phyloP scores from a whole-genome alignment of 495 filamentous ascomycete species.

The Astrothelium macrocarpum region DNA sequence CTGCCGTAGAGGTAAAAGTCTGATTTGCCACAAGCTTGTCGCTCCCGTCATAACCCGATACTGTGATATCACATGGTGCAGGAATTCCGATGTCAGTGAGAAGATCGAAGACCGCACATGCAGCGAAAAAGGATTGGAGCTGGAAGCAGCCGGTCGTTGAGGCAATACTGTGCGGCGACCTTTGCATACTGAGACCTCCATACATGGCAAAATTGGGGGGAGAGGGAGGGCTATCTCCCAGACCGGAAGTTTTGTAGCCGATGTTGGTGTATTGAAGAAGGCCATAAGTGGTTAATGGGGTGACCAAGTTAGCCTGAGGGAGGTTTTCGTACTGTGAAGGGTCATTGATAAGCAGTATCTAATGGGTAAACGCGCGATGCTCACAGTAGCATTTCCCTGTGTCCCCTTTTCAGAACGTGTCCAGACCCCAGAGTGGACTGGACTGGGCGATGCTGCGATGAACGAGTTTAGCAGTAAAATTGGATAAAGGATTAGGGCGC shows the following conservation, averaged over 20 bases:
- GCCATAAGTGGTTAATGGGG: neutral
- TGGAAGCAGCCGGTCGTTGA: neutral
- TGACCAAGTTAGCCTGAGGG: neutral
- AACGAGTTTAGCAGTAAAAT: neutral
- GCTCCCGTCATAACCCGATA: neutral
- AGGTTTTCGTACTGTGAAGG: neutral
- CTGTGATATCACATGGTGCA: neutral
- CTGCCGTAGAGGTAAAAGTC: neutral
- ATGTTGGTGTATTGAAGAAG: neutral
- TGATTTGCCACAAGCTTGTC: neutral
- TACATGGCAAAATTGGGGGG: neutral
- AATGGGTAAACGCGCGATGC: neutral
- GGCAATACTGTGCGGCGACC: neutral
- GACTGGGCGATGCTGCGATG: neutral
- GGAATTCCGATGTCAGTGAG: neutral
- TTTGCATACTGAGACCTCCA: neutral
- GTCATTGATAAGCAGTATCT: neutral
- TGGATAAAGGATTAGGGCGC: neutral
- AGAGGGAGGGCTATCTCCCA: neutral
- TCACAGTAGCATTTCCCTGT: neutral
- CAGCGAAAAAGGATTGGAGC: neutral
- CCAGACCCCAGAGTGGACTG: neutral
- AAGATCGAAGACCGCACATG: neutral
- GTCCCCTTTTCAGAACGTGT: neutral
- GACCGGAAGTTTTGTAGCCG: neutral